Conservation (phyloP, 1,139 yeast species). For the Taphrina flavorubra region DNA sequence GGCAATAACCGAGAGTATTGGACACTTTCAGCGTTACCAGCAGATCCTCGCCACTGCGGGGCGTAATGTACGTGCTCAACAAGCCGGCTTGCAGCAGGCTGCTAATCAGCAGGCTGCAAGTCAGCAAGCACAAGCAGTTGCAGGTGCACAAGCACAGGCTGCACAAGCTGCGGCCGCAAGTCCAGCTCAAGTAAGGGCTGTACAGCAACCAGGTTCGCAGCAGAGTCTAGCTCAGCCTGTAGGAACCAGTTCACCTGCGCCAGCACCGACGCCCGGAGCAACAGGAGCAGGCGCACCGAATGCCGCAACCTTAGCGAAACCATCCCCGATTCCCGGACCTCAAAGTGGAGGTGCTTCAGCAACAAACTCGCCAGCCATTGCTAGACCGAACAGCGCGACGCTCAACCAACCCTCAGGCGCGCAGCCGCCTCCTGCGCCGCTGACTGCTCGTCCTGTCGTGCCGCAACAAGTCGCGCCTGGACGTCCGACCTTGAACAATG, state of each 20-base stretch:
- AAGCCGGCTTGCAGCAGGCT: slow-evolving; percentile 18
- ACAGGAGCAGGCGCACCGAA: slow-evolving; percentile 18
- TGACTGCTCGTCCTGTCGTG: slow-evolving; percentile 40
- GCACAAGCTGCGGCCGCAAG: slow-evolving; percentile 21
- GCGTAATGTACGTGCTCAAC: slow-evolving; percentile 37
- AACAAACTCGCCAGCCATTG: slow-evolving; percentile 30
- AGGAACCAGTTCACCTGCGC: slow-evolving; percentile 8
- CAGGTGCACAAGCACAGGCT: background rate
- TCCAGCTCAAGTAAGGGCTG: slow-evolving; percentile 8
- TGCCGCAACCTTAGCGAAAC: slow-evolving; percentile 44
- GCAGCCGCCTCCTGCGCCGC: slow-evolving; percentile 10
- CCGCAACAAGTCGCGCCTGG: slow-evolving; percentile 44
- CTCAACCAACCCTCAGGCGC: slow-evolving; percentile 36
- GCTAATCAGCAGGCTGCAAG: slow-evolving; percentile 2
- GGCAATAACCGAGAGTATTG: slow-evolving; percentile 41
- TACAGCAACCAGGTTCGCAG: background rate
- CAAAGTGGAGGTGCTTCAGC: slow-evolving; percentile 60
- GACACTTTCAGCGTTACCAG: slow-evolving; percentile 41
- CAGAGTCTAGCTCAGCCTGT: slow-evolving; percentile 1
- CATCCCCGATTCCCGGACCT: slow-evolving; percentile 67
- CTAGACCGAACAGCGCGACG: slow-evolving; percentile 40
- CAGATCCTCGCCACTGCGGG: slow-evolving; percentile 23
- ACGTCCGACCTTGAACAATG: slow-evolving; percentile 41
- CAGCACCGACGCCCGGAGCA: background rate
- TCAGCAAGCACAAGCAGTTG: slow-evolving; percentile 11